phyloP scores from a whole-genome alignment of 2,329 filamentous ascomycete species.

The Colletotrichum eleusines region DNA sequence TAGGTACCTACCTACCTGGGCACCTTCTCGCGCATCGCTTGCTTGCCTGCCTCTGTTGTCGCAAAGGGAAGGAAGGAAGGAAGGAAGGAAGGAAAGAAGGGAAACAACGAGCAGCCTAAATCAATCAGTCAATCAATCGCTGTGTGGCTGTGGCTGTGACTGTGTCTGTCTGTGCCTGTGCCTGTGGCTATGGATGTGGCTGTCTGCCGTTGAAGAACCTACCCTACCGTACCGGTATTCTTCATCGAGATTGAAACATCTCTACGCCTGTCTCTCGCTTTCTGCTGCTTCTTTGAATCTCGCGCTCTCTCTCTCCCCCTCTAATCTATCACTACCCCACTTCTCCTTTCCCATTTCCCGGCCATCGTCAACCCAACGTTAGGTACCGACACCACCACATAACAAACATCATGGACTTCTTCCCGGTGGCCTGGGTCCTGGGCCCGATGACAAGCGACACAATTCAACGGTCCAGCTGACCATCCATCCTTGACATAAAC shows the following conservation, averaged over 20 bases:
- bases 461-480: constrained; percentile 13
- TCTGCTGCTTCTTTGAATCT: not conserved
- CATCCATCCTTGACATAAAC: not conserved
- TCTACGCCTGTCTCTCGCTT: not conserved
- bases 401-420: constrained; percentile 16
- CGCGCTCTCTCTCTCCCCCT: not conserved
- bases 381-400: not conserved
- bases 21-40: not conserved
- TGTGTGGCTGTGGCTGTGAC: not conserved
- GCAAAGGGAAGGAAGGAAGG: not conserved
- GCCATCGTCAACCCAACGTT: not conserved
- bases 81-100: not conserved
- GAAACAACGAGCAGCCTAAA: not conserved
- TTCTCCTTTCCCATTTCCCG: not conserved
- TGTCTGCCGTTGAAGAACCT: too few species aligned
- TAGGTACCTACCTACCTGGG: not conserved
- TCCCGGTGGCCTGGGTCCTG: constrained; percentile 13
- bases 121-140: not conserved
- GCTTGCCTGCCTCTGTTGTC: not conserved
- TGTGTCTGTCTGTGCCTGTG: not conserved
- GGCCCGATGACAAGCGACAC: not conserved
- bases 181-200: not conserved
- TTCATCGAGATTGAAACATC: not conserved
- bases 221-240: too few species aligned
- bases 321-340: not conserved